Percentiles rank a stretch among this genome's conserved stretches.
phyloP scores from a whole-genome alignment of 768 basidiomycete genomes.

The Glaciozyma martinii region DNA sequence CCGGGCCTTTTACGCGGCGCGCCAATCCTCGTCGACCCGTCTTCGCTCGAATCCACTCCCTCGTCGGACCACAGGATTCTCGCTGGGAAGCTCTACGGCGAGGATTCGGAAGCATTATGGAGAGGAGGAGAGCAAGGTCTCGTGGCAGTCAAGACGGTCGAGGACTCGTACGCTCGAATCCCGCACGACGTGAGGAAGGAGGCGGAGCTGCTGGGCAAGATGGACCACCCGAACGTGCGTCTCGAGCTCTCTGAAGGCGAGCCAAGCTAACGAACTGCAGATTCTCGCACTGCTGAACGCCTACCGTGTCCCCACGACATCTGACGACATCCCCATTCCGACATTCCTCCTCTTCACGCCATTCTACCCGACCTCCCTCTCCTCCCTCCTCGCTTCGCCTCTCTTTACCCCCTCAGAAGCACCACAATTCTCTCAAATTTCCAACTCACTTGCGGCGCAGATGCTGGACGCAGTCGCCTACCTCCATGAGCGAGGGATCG shows the following conservation, averaged over 20 bases:
- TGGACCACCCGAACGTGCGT: slow-evolving; percentile 25
- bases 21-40: too few species aligned
- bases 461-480: slow-evolving; percentile 57
- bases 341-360: slow-evolving; percentile 20
- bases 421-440: slow-evolving; percentile 46
- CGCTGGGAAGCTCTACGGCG: too few species aligned
- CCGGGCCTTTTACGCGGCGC: too few species aligned
- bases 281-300: slow-evolving; percentile 28
- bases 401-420: slow-evolving; percentile 13
- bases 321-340: neutral
- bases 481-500: slow-evolving; percentile 56
- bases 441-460: slow-evolving; percentile 61
- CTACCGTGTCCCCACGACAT: slow-evolving; percentile 12
- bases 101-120: too few species aligned
- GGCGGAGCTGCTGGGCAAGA: slow-evolving; percentile 10
- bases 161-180: slow-evolving; percentile 2
- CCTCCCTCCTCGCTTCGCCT: slow-evolving; percentile 31
- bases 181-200: slow-evolving; percentile 27
- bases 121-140: too few species aligned
- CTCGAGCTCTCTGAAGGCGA: neutral
- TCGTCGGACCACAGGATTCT: too few species aligned
- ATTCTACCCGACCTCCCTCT: slow-evolving; percentile 29
- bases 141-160: neutral
- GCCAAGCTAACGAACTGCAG: slow-evolving; percentile 3
- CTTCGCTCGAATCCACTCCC: too few species aligned